Conservation (phyloP, 2,329 filamentous ascomycete species). For the Microdochium nivale region DNA sequence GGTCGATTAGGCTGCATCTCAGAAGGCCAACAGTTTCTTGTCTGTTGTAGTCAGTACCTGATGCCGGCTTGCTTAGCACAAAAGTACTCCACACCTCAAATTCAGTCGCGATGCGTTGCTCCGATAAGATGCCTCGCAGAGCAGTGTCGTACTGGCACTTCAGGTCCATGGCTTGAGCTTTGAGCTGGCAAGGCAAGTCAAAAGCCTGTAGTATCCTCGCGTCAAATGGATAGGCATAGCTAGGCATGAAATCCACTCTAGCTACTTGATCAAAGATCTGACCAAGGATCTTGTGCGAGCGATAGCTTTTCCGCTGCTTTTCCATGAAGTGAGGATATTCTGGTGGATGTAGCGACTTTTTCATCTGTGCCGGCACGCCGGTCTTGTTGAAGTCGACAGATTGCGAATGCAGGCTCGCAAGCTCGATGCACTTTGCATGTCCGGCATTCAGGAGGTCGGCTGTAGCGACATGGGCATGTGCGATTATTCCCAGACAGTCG, state of each 20-base stretch:
- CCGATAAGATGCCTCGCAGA: conserved; percentile 73
- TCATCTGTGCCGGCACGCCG: conserved; percentile 66
- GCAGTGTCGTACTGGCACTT: conserved; percentile 73
- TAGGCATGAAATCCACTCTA: conserved; percentile 59
- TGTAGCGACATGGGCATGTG: conserved; percentile 69
- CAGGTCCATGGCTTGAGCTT: conserved; percentile 53
- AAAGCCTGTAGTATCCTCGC: conserved; percentile 60
- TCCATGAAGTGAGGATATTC: conserved; percentile 86
- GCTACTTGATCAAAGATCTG: conserved; percentile 71
- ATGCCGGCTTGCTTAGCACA: conserved; percentile 63
- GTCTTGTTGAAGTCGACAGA: conserved; percentile 95
- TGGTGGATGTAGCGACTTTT: conserved; percentile 46
- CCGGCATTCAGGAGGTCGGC: conserved; percentile 66
- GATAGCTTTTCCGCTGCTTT: conserved; percentile 51
- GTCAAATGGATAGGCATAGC: conserved; percentile 70
- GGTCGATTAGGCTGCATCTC: conserved; percentile 54
- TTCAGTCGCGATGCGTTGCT: conserved; percentile 75
- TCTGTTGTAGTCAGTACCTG: conserved; percentile 74
- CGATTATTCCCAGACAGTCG: conserved; percentile 71
- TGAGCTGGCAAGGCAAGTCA: conserved; percentile 39
- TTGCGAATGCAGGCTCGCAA: conserved; percentile 77
- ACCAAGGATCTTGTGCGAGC: conserved; percentile 66
- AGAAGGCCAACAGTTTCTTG: conserved; percentile 74
- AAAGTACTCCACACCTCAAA: conserved; percentile 92
- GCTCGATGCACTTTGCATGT: conserved; percentile 58